Conservation (phyloP, 768 basidiomycete genomes). For the Mycena olivaceomarginata region DNA sequence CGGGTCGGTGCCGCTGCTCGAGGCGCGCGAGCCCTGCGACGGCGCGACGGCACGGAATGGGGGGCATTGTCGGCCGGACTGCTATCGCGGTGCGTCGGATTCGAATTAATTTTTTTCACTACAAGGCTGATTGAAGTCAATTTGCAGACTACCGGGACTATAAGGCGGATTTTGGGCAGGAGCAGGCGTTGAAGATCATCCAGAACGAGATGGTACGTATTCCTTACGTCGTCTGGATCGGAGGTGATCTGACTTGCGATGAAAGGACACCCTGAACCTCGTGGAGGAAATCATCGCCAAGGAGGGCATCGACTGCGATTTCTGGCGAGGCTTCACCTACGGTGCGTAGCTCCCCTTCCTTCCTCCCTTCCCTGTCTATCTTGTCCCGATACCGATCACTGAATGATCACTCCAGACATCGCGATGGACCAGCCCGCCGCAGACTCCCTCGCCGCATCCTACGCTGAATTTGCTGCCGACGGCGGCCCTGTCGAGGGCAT, state of each 20-base stretch:
- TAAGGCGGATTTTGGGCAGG: conserved; percentile 46
- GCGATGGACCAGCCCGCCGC: conserved; percentile 45
- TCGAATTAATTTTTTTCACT: neutral
- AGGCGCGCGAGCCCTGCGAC: conserved; percentile 61
- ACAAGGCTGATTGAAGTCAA: conserved; percentile 38
- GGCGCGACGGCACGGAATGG: conserved; percentile 55
- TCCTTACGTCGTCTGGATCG: neutral
- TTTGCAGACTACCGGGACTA: too few relatives aligned
- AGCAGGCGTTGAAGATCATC: conserved; percentile 52
- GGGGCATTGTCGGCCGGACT: conserved; percentile 51
- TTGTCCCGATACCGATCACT: too few relatives aligned
- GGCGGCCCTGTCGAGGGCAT: conserved; percentile 52
- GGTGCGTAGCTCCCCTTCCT: conserved; percentile 38
- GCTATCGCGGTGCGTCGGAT: conserved; percentile 42
- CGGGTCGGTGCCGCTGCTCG: conserved; percentile 59
- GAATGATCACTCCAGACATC: conserved; percentile 22
- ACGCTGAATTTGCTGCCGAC: conserved; percentile 50
- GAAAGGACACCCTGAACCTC: conserved; percentile 46
- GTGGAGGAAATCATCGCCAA: conserved; percentile 43
- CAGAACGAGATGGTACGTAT: conserved; percentile 44
- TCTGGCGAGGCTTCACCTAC: conserved; percentile 48
- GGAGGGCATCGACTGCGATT: conserved; percentile 52
- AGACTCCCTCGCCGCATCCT: conserved; percentile 44
- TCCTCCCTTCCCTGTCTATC: too few relatives aligned
- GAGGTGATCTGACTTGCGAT: neutral